Evolutionary conservation across 345 rosid genomes (phyloP).

Genomic region (Ricinus communis): DNA sequence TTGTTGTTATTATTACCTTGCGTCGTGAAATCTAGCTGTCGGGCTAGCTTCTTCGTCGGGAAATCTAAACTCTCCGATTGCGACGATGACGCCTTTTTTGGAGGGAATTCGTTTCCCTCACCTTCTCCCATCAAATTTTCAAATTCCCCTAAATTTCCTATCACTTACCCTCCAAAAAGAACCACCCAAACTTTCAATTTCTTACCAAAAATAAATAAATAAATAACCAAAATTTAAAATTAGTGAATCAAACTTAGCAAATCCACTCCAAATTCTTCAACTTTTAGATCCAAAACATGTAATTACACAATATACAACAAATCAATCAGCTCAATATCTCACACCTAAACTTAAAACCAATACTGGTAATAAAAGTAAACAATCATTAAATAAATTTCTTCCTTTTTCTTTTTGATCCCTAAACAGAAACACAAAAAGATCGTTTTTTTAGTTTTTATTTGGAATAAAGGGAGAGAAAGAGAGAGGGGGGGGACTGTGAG

Average conservation of each 20-base stretch:
- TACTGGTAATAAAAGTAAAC: not conserved
- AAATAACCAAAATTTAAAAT: not conserved
- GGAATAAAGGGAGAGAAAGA: not conserved
- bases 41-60: conserved; percentile 73
- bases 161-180: not conserved
- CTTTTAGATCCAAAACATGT: conserved; percentile 48
- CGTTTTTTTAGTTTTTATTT: too few relatives aligned
- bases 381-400: not conserved
- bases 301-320: conserved; percentile 23
- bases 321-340: conserved; percentile 43
- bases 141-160: not conserved
- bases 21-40: conserved; percentile 90
- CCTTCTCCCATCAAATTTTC: conserved; percentile 60
- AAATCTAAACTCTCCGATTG: conserved; percentile 41
- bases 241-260: conserved; percentile 13
- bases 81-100: conserved; percentile 41
- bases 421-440: not conserved
- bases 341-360: conserved; percentile 9
- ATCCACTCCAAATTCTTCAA: conserved; percentile 26
- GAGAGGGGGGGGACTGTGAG: too few relatives aligned
- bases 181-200: conserved; percentile 3
- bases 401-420: conserved; percentile 7
- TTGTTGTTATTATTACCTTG: too few relatives aligned
- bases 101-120: conserved; percentile 71
- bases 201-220: conserved; percentile 2